Evolutionary conservation across 176 grass and related monocot species (phyloP).

Genomic region (Saccharum officinarum): DNA sequence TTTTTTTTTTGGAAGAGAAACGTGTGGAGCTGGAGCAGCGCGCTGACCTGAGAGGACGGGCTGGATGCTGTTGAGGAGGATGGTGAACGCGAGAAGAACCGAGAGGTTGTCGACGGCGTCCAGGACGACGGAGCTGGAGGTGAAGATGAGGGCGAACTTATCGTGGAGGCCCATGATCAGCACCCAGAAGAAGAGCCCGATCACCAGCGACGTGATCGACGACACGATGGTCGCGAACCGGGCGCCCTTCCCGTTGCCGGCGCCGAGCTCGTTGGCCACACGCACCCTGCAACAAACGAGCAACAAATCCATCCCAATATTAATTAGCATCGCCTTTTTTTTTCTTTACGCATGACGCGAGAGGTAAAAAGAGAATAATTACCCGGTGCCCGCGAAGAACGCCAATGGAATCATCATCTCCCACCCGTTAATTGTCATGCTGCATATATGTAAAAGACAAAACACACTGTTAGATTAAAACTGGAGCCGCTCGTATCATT

Average conservation of each 20-base stretch:
- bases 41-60: constrained; percentile 74
- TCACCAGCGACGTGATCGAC: constrained; percentile 62
- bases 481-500: neutral
- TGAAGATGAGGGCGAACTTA: constrained; percentile 84
- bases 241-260: constrained; percentile 80
- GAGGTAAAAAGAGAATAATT: neutral
- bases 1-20: too few species aligned
- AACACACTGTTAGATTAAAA: neutral
- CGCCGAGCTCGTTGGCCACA: constrained; percentile 89
- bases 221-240: constrained; percentile 80
- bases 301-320: neutral
- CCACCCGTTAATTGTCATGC: constrained; percentile 93
- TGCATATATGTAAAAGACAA: neutral
- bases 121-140: constrained; percentile 64
- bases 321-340: neutral
- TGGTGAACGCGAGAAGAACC: constrained; percentile 68
- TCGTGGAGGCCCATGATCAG: constrained; percentile 75
- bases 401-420: constrained; percentile 94
- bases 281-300: constrained; percentile 46
- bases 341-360: neutral
- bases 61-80: constrained; percentile 93
- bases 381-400: constrained; percentile 95
- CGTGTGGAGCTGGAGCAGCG: too few species aligned
- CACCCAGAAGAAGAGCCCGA: constrained; percentile 86
- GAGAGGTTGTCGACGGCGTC: constrained; percentile 74